These are phyloP conservation scores for Macadamia integrifolia DNA, from an alignment of 164 flowering plant genomes.

Conservation along the genomic window DNA sequence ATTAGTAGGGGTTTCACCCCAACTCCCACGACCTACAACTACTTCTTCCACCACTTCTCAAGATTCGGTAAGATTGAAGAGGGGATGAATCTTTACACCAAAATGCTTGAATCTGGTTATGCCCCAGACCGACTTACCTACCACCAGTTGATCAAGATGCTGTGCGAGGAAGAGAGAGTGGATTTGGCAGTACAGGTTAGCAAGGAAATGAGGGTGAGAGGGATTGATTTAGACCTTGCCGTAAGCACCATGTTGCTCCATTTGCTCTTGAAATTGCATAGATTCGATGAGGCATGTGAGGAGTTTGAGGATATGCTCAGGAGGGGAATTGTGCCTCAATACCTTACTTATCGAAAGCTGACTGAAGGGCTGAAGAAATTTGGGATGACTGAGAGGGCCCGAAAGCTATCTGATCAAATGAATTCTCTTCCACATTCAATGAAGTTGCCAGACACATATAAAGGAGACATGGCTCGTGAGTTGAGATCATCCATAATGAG, in stretches of 20 bases:
- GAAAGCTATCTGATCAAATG: conserved; percentile 43
- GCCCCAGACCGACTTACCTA: conserved; percentile 62
- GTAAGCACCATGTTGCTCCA: conserved; percentile 72
- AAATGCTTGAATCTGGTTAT: conserved; percentile 69
- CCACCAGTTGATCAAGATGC: conserved; percentile 69
- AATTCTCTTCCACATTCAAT: conserved; percentile 55
- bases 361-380: conserved; percentile 38
- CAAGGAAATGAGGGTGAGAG: conserved; percentile 68
- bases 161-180: conserved; percentile 57
- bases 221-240: conserved; percentile 62
- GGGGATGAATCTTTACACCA: conserved; percentile 70
- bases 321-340: conserved; percentile 61
- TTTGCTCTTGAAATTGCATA: conserved; percentile 58
- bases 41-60: conserved; percentile 54
- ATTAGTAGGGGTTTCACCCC: conserved; percentile 50
- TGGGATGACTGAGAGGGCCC: conserved; percentile 46
- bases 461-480: conserved; percentile 22
- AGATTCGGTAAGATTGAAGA: conserved; percentile 57
- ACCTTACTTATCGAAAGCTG: conserved; percentile 58
- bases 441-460: conserved; percentile 48
- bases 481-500: conserved; percentile 42
- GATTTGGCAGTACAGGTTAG: conserved; percentile 56
- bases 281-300: conserved; percentile 50
- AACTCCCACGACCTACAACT: conserved; percentile 75
- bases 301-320: conserved; percentile 68